Base-by-base conservation (phyloP, 805 yeast genomes). In the Candida maesae region DNA sequence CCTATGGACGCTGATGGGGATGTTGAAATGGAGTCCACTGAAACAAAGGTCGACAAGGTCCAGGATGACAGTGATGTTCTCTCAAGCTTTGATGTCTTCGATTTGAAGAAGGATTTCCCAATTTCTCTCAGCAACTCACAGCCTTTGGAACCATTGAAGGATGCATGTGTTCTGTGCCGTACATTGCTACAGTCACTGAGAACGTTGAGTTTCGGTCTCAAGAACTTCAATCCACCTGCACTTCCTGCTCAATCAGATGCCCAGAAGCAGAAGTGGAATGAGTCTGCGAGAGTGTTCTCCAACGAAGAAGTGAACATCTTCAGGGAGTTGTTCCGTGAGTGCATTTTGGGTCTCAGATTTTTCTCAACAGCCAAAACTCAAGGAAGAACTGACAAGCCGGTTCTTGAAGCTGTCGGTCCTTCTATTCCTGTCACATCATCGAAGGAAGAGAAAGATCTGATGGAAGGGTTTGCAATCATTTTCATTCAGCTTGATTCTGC, bases 401-500 rank as follows among this genome's bases (percentile, higher is more conserved):
- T 46, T 8, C 39, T 56, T 27, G 59, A 55, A 44, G 74, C 84
- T 2, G 77, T 84, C 13, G 91, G 89, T 8, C 91, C 95, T 5
- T 83, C 83, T 43, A 64, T 86, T 28, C 95, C 96, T 4, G 84
- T 87, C 11, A 79, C 90, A 1, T 85, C 95, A 0, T 80, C 95
- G 1, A 89, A 88, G 52, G 98, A 91, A 56, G 96, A 90, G 44
- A 88, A 90, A 52, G 99, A 93, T 53, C 68, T 90, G 43, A 89
- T 93, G 96, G 99, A 95, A 57, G 82, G 89, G 3, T 79, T 93
- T 59, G 96, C 96, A 0, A 84, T 95, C 1, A 86, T 93, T 53
- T 93, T 88, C 63, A 86, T 89, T 51, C 95, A 88, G 58, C 76
- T 95, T 41, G 99, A 95, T 57, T 90, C 95, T 16, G 89, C 98